These are phyloP conservation scores for Megacollybia platyphylla DNA, from an alignment of 1,284 basidiomycete species.

Conservation along the genomic window DNA sequence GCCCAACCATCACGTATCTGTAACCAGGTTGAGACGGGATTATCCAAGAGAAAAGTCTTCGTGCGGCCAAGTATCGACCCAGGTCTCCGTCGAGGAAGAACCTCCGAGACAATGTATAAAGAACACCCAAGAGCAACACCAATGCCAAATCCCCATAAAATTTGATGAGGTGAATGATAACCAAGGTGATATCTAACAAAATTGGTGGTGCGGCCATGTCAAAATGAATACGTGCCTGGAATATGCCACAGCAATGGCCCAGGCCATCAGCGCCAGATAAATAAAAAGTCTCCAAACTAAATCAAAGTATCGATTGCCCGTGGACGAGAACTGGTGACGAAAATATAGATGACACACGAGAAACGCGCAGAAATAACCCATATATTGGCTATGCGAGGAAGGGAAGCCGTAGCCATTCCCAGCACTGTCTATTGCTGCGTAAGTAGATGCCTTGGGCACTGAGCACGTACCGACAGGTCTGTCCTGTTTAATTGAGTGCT, in stretches of 20 bases:
- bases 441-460: not conserved
- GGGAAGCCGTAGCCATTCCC: slow-evolving; percentile 80
- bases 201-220: not conserved
- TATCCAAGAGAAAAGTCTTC: slow-evolving; percentile 37
- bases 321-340: slow-evolving; percentile 51
- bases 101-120: slow-evolving; percentile 50
- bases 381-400: slow-evolving; percentile 81
- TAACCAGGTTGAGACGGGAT: slow-evolving; percentile 53
- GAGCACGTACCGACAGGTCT: slow-evolving; percentile 48
- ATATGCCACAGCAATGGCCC: slow-evolving; percentile 62
- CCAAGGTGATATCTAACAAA: slow-evolving; percentile 47
- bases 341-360: slow-evolving; percentile 62
- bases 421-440: slow-evolving; percentile 27
- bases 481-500: slow-evolving; percentile 55
- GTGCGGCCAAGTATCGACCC: slow-evolving; percentile 34
- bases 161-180: slow-evolving; percentile 64
- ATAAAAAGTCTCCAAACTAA: slow-evolving; percentile 28
- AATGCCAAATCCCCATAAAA: slow-evolving; percentile 61
- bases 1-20: slow-evolving; percentile 73
- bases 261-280: slow-evolving; percentile 37
- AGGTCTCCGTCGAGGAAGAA: slow-evolving; percentile 43
- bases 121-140: slow-evolving; percentile 44
- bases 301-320: slow-evolving; percentile 39
- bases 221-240: slow-evolving; percentile 43
- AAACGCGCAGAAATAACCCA: slow-evolving; percentile 78